These are phyloP conservation scores for Phylloporus sp. DNA, from an alignment of 768 basidiomycete species.

Conservation along the genomic window DNA sequence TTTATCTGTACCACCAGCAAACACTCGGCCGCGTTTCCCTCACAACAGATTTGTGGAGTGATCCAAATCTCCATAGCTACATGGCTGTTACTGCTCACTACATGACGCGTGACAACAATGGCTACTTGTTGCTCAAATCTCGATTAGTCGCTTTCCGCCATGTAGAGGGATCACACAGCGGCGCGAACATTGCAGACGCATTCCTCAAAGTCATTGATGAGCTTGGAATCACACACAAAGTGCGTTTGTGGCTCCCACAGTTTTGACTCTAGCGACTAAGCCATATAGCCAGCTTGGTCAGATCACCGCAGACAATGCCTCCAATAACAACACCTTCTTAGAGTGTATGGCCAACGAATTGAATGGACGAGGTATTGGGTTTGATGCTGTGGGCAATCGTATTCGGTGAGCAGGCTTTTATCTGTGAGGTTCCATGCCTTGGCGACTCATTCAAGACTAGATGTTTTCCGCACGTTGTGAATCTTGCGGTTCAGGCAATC, in stretches of 20 bases:
- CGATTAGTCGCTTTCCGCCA: neutral
- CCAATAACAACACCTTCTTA: neutral
- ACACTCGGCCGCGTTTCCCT: neutral
- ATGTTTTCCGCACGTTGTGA: neutral
- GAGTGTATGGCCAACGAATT: neutral
- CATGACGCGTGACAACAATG: neutral
- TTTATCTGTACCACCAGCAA: too few species aligned
- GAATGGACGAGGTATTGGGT: neutral
- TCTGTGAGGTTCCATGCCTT: too few species aligned
- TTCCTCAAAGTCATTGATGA: neutral
- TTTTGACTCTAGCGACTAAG: neutral
- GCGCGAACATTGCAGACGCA: neutral
- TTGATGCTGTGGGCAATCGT: neutral
- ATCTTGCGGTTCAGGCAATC: neutral
- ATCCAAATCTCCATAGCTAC: neutral
- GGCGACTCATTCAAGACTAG: neutral
- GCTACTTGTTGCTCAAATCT: neutral
- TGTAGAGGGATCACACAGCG: neutral
- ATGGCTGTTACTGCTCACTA: constrained; percentile 8
- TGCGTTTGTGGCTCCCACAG: neutral
- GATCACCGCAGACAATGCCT: neutral
- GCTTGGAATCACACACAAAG: neutral
- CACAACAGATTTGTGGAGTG: constrained; percentile 4
- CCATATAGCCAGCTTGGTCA: neutral
- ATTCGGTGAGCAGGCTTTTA: neutral